phyloP scores from a whole-genome alignment of 768 basidiomycete genomes.

The Collybia nuda region DNA sequence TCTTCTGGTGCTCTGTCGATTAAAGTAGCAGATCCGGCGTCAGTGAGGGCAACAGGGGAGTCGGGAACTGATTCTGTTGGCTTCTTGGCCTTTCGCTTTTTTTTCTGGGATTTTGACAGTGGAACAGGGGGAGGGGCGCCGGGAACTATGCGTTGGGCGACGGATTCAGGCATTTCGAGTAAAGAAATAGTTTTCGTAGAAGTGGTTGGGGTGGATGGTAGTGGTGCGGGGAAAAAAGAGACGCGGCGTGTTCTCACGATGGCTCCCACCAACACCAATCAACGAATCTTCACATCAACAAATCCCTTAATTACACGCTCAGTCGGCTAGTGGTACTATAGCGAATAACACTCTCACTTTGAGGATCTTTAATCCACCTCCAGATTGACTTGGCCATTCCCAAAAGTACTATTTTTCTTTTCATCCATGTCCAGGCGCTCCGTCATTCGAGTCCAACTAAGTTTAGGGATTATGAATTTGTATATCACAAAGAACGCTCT shows the following conservation, averaged over 20 bases:
- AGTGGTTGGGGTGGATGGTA: constrained; percentile 8
- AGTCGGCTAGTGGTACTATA: too few species aligned
- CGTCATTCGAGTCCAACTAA: too few species aligned
- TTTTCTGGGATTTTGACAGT: constrained; percentile 65
- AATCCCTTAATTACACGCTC: too few species aligned
- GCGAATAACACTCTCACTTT: too few species aligned
- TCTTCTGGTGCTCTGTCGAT: constrained; percentile 51
- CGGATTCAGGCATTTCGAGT: constrained; percentile 35
- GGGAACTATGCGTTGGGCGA: constrained; percentile 60
- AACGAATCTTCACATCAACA: too few species aligned
- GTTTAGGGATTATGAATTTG: too few species aligned
- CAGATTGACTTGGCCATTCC: too few species aligned
- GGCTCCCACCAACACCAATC: constrained; percentile 8
- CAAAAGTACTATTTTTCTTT: too few species aligned
- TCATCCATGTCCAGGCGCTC: too few species aligned
- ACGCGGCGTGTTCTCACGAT: constrained; percentile 21
- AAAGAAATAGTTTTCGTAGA: constrained; percentile 3
- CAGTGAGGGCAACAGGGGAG: constrained; percentile 44
- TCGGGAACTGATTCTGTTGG: constrained; percentile 42
- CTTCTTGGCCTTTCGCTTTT: constrained; percentile 62
- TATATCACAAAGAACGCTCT: too few species aligned
- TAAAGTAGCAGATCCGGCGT: constrained; percentile 42
- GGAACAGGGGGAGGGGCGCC: constrained; percentile 71
- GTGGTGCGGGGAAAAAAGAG: constrained; percentile 14
- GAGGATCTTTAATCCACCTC: too few species aligned